Evolutionary conservation across 1,284 basidiomycete species (phyloP).

Genomic region (Pulveroboletus sp.): DNA sequence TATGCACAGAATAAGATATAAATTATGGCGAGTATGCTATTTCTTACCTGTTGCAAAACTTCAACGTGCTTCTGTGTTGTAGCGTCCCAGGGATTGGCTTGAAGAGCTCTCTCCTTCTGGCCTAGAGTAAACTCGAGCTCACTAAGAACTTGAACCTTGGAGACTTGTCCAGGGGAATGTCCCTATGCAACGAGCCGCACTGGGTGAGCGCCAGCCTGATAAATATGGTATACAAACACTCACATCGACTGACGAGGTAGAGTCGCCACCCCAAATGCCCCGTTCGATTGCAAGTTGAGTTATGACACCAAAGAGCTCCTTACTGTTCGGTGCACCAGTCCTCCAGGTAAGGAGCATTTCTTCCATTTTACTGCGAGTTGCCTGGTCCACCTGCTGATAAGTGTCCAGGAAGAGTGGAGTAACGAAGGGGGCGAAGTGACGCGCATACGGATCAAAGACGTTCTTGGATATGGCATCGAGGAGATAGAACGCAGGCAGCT

Average conservation of each 20-base stretch:
- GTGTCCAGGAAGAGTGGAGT: constrained; percentile 80
- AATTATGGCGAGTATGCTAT: neutral
- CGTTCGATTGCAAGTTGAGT: constrained; percentile 75
- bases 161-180: constrained; percentile 45
- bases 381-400: constrained; percentile 79
- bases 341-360: constrained; percentile 95
- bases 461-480: constrained; percentile 97
- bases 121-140: constrained; percentile 76
- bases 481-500: constrained; percentile 92
- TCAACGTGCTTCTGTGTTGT: constrained; percentile 61
- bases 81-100: constrained; percentile 64
- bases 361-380: constrained; percentile 89
- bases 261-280: constrained; percentile 67
- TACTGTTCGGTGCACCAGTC: constrained; percentile 73
- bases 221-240: constrained; percentile 2
- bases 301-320: constrained; percentile 77
- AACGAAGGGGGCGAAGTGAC: constrained; percentile 73
- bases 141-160: constrained; percentile 72
- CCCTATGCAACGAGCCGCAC: constrained; percentile 17
- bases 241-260: constrained; percentile 38
- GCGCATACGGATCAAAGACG: constrained; percentile 85
- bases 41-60: constrained; percentile 68
- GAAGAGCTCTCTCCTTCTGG: constrained; percentile 68
- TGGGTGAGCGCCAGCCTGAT: neutral
- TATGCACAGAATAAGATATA: constrained; percentile 8